Percentiles rank a stretch among this genome's conserved stretches.
Evolutionary conservation across 805 yeast genomes (phyloP).

Genomic region (Clavispora asparagi): DNA sequence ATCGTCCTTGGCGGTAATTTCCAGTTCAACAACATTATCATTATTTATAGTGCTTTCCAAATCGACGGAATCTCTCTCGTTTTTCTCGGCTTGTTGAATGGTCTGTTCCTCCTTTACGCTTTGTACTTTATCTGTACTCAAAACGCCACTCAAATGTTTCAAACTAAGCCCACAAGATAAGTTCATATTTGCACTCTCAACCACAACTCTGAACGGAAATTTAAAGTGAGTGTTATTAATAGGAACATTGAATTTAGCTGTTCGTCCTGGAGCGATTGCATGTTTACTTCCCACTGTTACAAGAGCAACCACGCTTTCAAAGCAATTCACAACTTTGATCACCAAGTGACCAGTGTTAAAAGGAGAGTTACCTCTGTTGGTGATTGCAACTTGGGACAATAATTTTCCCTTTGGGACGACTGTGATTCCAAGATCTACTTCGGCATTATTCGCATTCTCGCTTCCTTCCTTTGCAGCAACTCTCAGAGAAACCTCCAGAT

Average conservation of each 20-base stretch:
- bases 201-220: conserved; percentile 27
- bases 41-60: background rate
- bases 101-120: background rate
- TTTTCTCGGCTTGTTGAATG: background rate
- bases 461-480: background rate
- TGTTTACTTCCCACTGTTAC: conserved; percentile 26
- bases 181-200: conserved; percentile 16
- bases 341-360: conserved; percentile 28
- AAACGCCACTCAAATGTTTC: conserved; percentile 21
- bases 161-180: conserved; percentile 20
- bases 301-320: conserved; percentile 20
- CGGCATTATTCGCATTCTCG: background rate
- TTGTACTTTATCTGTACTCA: conserved; percentile 1
- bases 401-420: conserved; percentile 27
- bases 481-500: background rate
- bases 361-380: conserved; percentile 20
- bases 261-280: conserved; percentile 27
- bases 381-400: conserved; percentile 27
- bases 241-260: conserved; percentile 29
- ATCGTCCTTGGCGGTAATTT: background rate
- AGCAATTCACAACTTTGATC: conserved; percentile 26
- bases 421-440: conserved; percentile 8
- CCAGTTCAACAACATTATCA: background rate
- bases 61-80: no score
- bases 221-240: conserved; percentile 27